These are phyloP conservation scores for Coccomyxa subellipsoidea DNA, from an alignment of 163 green algal genomes.

Conservation along the genomic window DNA sequence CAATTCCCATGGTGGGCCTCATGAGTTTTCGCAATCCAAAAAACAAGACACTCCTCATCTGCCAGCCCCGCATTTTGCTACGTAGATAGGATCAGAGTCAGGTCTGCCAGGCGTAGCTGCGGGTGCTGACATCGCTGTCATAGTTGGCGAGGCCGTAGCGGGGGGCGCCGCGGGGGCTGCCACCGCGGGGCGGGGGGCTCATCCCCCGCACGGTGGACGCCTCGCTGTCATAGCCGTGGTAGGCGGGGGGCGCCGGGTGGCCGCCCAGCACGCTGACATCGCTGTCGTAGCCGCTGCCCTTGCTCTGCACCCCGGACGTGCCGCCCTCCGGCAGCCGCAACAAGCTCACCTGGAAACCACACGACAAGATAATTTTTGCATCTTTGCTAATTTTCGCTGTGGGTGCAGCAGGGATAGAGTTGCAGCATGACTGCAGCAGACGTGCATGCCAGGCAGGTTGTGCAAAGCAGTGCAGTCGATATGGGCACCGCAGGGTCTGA, in stretches of 20 bases:
- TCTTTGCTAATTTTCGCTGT: not conserved
- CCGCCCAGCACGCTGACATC: not conserved
- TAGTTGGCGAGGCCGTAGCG: not conserved
- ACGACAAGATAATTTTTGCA: not conserved
- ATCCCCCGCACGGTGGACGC: not conserved
- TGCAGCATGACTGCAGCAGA: not conserved
- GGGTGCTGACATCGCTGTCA: slow-evolving; percentile 5
- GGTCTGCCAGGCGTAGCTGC: not conserved
- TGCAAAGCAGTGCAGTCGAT: too few species aligned
- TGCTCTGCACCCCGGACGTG: not conserved
- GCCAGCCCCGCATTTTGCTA: not conserved
- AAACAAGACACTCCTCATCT: too few species aligned
- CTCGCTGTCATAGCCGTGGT: not conserved
- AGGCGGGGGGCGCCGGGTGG: not conserved
- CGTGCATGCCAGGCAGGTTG: not conserved
- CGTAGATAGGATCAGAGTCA: not conserved
- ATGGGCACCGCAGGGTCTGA: too few species aligned
- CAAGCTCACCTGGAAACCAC: not conserved
- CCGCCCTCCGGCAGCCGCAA: slow-evolving; percentile 1
- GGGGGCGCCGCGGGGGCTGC: not conserved
- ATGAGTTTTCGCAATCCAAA: too few species aligned
- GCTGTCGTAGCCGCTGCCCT: not conserved
- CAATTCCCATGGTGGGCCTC: too few species aligned
- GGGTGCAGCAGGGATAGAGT: not conserved
- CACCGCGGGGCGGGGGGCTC: not conserved